Evolutionary conservation across 495 filamentous ascomycete species (phyloP).

Genomic region (Aspergillus cavernicola): DNA sequence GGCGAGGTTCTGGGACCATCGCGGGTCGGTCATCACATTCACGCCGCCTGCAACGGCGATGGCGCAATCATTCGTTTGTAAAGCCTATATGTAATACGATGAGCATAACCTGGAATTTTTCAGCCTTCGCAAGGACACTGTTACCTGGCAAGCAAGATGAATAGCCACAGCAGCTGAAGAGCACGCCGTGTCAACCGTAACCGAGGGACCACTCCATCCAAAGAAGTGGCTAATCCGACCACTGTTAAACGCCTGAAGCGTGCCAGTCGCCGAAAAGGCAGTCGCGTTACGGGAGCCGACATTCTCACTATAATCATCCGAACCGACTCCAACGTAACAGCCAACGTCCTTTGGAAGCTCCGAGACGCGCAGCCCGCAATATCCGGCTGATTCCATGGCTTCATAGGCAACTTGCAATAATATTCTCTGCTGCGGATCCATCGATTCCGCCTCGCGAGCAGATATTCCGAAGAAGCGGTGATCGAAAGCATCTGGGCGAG

Average conservation of each 20-base stretch:
- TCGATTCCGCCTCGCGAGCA: constrained; percentile 38
- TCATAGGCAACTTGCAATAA: constrained; percentile 43
- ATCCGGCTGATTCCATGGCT: constrained; percentile 36
- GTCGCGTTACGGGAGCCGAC: constrained; percentile 25
- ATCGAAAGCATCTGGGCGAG: constrained; percentile 35
- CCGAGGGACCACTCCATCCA: constrained; percentile 37
- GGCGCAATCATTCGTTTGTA: constrained; percentile 12
- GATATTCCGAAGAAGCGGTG: constrained; percentile 43
- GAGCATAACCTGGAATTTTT: not conserved
- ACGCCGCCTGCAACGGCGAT: constrained; percentile 27
- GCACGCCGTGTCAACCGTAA: constrained; percentile 37
- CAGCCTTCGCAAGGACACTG: not conserved
- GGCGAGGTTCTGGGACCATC: constrained; percentile 18
- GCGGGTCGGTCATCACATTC: constrained; percentile 31
- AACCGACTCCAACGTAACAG: constrained; percentile 32
- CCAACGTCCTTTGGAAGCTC: constrained; percentile 13
- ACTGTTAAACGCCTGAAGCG: constrained; percentile 23
- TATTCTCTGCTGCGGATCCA: constrained; percentile 48
- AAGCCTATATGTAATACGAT: not conserved
- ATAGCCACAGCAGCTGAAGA: constrained; percentile 30
- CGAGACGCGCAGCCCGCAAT: constrained; percentile 13
- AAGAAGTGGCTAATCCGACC: constrained; percentile 37
- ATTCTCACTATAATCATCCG: constrained; percentile 34
- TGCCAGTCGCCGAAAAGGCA: constrained; percentile 34
- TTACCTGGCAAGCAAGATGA: constrained; percentile 19